A percentile compares a stretch with the other conserved stretches of the same genome.
Conservation (phyloP, 495 filamentous ascomycete species). For the Tuber umbilicatum region DNA sequence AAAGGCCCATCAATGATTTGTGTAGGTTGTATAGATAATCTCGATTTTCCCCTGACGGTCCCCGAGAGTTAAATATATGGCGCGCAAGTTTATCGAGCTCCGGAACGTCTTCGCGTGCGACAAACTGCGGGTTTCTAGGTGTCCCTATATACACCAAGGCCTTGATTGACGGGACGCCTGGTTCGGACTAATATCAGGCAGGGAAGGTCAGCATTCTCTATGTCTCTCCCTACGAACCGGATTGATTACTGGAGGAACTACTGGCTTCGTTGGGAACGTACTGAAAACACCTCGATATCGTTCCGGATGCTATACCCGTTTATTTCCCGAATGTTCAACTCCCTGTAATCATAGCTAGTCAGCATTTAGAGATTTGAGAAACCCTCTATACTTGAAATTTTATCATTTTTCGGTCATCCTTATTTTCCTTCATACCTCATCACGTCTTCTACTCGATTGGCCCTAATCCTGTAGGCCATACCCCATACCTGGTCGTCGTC, state of each 20-base stretch:
- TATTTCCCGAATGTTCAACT: constrained; percentile 94
- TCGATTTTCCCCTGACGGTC: constrained; percentile 82
- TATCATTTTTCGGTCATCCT: not conserved
- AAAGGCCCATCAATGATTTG: constrained; percentile 64
- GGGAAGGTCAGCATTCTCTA: constrained; percentile 16
- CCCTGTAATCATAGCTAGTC: constrained; percentile 41
- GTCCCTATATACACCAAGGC: constrained; percentile 90
- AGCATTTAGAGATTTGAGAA: not conserved
- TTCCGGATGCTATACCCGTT: constrained; percentile 65
- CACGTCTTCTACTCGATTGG: constrained; percentile 65
- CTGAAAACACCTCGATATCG: constrained; percentile 16
- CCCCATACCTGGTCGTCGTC: constrained; percentile 73
- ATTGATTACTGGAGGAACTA: not conserved
- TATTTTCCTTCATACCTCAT: constrained; percentile 47
- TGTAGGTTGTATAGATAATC: constrained; percentile 87
- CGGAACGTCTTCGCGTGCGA: constrained; percentile 66
- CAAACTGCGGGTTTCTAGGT: constrained; percentile 87
- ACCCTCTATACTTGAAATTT: not conserved
- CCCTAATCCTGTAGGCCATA: constrained; percentile 79
- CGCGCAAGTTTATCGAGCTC: constrained; percentile 61
- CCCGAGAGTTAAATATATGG: constrained; percentile 68
- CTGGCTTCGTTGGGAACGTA: not conserved
- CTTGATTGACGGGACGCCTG: constrained; percentile 40
- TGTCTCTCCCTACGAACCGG: not conserved
- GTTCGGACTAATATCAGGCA: not conserved